Conservation (phyloP, 2,329 filamentous ascomycete genomes). For the Cladophialophora immunda region DNA sequence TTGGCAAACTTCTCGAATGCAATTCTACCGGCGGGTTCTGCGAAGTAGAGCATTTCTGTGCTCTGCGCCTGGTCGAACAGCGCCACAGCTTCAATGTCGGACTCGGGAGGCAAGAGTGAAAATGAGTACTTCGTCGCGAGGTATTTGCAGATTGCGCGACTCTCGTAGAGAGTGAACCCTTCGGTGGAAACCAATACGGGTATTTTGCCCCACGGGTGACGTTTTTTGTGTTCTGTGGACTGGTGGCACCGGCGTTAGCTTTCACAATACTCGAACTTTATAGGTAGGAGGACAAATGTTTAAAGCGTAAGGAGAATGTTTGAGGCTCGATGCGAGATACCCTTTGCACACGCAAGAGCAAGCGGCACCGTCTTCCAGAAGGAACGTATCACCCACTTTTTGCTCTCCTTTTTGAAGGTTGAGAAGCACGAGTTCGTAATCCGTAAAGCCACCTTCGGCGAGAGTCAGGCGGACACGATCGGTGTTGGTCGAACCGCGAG, state of each 20-base stretch:
- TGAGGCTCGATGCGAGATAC: too few relatives aligned
- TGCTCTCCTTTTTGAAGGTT: constrained; percentile 54
- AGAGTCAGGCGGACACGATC: constrained; percentile 56
- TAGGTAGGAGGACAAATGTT: too few relatives aligned
- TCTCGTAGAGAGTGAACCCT: constrained; percentile 58
- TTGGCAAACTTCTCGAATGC: constrained; percentile 58
- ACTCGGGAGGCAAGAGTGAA: constrained; percentile 51
- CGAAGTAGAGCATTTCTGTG: constrained; percentile 55
- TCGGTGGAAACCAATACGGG: constrained; percentile 51
- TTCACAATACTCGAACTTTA: too few relatives aligned
- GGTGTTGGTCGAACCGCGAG: constrained; percentile 53
- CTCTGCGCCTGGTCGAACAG: constrained; percentile 57
- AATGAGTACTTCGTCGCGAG: constrained; percentile 57
- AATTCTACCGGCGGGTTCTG: constrained; percentile 55
- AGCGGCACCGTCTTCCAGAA: constrained; percentile 36
- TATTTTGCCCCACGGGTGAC: constrained; percentile 56
- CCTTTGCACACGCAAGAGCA: too few relatives aligned
- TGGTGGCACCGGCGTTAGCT: constrained; percentile 43
- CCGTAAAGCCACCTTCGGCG: constrained; percentile 55
- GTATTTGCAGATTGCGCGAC: constrained; percentile 59
- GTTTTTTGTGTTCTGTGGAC: constrained; percentile 50
- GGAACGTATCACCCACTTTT: constrained; percentile 46
- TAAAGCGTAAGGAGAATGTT: too few relatives aligned
- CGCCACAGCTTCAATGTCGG: constrained; percentile 53
- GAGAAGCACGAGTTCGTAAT: constrained; percentile 52